Conservation (phyloP, 345 rosid genomes). For the Salix exigua region DNA sequence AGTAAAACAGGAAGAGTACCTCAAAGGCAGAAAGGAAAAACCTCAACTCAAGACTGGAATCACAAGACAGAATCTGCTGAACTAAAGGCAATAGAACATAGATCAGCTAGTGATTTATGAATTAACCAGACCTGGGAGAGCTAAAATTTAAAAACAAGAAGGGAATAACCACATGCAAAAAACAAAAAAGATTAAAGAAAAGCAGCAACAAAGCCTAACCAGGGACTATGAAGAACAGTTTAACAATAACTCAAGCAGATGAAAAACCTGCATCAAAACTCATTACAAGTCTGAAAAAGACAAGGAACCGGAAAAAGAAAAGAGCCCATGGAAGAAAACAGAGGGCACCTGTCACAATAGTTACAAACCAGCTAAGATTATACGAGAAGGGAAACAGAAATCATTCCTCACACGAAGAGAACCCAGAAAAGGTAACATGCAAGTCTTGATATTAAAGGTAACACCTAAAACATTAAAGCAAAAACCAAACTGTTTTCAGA, state of each 20-base stretch:
- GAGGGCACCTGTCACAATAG: conserved; percentile 3
- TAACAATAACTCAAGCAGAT: conserved; percentile 23
- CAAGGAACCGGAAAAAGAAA: conserved; percentile 11
- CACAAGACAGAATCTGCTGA: not conserved
- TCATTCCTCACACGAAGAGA: conserved; percentile 30
- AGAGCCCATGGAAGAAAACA: conserved; percentile 23
- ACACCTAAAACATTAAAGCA: conserved; percentile 5
- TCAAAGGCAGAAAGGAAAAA: not conserved
- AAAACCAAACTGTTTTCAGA: conserved; percentile 16
- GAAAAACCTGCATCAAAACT: conserved; percentile 30
- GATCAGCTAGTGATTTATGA: not conserved
- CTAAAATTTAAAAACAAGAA: not conserved
- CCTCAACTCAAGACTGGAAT: not conserved
- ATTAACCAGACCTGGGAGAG: conserved; percentile 11
- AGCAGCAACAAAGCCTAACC: conserved; percentile 1
- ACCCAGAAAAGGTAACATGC: conserved; percentile 25
- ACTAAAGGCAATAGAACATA: not conserved
- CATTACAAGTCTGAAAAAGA: conserved; percentile 19
- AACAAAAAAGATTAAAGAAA: not conserved
- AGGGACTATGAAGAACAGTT: not conserved
- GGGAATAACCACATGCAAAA: not conserved
- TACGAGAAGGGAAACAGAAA: conserved; percentile 23
- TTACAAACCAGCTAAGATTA: conserved; percentile 24
- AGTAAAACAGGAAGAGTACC: not conserved
- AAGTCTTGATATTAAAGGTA: conserved; percentile 10